Evolutionary conservation across 2,329 filamentous ascomycete species (phyloP).

Genomic region (Teratosphaeria zuluensis): DNA sequence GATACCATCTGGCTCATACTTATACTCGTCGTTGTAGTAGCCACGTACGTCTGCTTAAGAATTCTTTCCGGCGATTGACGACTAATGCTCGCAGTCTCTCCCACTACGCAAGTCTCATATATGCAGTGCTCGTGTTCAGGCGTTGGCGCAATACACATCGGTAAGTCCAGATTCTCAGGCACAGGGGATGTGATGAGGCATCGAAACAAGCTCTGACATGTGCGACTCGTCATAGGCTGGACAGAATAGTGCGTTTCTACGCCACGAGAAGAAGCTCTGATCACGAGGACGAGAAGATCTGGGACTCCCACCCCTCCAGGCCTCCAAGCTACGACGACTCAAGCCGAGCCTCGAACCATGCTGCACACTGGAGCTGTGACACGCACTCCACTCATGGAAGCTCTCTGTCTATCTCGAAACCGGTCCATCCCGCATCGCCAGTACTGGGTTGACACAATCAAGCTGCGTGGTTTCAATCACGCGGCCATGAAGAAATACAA

Average conservation of each 20-base stretch:
- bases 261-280: background rate
- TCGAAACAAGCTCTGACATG: background rate
- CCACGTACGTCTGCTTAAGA: background rate
- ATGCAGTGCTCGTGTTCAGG: background rate
- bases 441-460: background rate
- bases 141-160: background rate
- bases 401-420: background rate
- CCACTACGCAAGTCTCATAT: background rate
- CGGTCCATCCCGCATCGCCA: background rate
- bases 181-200: background rate
- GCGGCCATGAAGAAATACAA: too few species aligned
- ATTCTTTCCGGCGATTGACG: background rate
- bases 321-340: background rate
- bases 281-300: background rate
- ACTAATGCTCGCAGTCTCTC: background rate
- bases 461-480: background rate
- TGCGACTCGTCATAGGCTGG: background rate
- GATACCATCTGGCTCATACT: background rate
- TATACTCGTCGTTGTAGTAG: background rate
- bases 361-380: background rate
- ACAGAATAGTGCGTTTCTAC: background rate
- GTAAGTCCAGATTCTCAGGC: background rate
- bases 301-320: background rate
- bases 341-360: background rate
- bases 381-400: background rate